A percentile compares a stretch with the other conserved stretches of the same genome.
These are phyloP conservation scores for Myriangium duriaei DNA, from an alignment of 2,329 filamentous ascomycete species.

Conservation along the genomic window DNA sequence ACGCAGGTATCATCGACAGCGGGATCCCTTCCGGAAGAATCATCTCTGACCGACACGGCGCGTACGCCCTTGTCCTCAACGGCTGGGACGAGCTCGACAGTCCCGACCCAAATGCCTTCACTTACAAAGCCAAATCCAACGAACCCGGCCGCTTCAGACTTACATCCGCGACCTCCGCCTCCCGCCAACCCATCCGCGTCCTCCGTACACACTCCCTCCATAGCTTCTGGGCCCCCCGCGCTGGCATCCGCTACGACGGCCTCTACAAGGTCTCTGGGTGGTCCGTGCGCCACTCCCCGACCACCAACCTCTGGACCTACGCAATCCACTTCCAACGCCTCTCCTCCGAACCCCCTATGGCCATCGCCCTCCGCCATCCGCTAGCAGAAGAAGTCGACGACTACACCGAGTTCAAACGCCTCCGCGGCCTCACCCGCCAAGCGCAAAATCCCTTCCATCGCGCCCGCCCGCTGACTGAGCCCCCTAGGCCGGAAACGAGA, in stretches of 20 bases:
- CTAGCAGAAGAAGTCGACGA: slow-evolving; percentile 35
- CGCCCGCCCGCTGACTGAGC: slow-evolving; percentile 2
- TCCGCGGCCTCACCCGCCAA: slow-evolving; percentile 14
- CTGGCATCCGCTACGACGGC: slow-evolving; percentile 37
- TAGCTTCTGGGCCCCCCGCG: slow-evolving; percentile 34
- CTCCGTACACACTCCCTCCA: slow-evolving; percentile 32
- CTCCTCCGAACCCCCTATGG: slow-evolving; percentile 20
- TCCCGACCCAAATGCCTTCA: slow-evolving; percentile 24
- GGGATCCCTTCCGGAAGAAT: slow-evolving; percentile 30
- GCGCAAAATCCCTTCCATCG: slow-evolving; percentile 6
- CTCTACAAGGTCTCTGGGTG: slow-evolving; percentile 30
- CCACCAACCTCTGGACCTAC: slow-evolving; percentile 22
- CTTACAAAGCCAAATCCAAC: slow-evolving; percentile 27
- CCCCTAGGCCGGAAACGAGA: no score
- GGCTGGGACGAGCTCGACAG: slow-evolving; percentile 27
- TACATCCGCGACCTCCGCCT: slow-evolving; percentile 28
- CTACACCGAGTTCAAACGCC: slow-evolving; percentile 35
- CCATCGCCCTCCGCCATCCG: slow-evolving; percentile 27
- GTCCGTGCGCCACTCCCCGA: slow-evolving; percentile 23
- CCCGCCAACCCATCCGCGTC: slow-evolving; percentile 31
- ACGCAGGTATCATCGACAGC: slow-evolving; percentile 36
- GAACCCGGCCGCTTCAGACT: slow-evolving; percentile 34
- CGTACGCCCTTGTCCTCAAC: slow-evolving; percentile 34
- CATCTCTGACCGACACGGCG: slow-evolving; percentile 28
- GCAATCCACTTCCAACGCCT: slow-evolving; percentile 29